These are phyloP conservation scores for Curvularia eragrostidis DNA, from an alignment of 2,329 filamentous ascomycete genomes.

Conservation along the genomic window DNA sequence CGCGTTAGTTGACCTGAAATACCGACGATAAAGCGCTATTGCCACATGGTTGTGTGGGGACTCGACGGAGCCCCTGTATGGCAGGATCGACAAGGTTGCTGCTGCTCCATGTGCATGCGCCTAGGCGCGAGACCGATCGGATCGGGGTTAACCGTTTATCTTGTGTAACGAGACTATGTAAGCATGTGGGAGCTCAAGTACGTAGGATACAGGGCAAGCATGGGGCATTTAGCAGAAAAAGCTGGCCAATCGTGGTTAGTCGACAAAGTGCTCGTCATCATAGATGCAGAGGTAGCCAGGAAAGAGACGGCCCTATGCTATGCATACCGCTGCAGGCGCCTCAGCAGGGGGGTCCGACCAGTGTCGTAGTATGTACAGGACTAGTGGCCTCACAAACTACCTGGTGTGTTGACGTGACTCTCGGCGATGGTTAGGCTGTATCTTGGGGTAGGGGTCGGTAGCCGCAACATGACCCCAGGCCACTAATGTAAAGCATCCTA, in stretches of 20 bases:
- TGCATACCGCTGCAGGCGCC: constrained; percentile 1
- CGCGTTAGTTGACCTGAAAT: constrained; percentile 5
- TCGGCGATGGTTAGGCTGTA: background rate
- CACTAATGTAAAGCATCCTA: background rate
- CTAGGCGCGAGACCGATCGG: constrained; percentile 8
- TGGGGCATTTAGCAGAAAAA: background rate
- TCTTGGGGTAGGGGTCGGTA: background rate
- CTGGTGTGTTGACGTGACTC: constrained; percentile 4
- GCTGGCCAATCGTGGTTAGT: background rate
- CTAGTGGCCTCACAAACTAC: background rate
- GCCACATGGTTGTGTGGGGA: constrained; percentile 20
- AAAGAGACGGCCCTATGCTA: background rate
- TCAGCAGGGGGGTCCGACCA: background rate
- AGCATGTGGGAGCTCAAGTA: no score
- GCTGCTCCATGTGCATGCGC: constrained; percentile 6
- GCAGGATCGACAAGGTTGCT: constrained; percentile 10
- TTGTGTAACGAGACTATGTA: constrained; percentile 9
- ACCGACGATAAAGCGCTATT: constrained; percentile 6
- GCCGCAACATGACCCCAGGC: constrained; percentile 1
- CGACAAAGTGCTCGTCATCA: background rate
- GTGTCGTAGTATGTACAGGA: background rate
- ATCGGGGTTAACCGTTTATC: constrained; percentile 8
- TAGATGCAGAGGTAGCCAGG: background rate
- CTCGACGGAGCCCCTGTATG: background rate
- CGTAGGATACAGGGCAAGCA: background rate